These are phyloP conservation scores for Sarcocystis neurona DNA, from an alignment of 169 alveolate species.

Conservation along the genomic window DNA sequence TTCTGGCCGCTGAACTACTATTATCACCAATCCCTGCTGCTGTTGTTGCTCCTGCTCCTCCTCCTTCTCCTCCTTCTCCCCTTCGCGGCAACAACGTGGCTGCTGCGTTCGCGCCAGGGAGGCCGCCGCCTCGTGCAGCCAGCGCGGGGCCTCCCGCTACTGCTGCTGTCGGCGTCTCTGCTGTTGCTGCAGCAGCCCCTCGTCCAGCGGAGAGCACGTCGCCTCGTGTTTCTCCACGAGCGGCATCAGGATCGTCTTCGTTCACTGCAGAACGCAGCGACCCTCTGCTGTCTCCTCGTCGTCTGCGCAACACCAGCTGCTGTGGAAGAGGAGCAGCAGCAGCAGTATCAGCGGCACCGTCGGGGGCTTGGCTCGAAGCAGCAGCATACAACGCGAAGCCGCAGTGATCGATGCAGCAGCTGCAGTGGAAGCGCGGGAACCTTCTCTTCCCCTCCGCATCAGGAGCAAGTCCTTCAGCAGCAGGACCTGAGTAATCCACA, in stretches of 20 bases:
- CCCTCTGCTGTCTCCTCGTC: no score
- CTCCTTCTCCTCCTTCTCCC: neutral
- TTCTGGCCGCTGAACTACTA: neutral
- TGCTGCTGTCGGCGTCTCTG: neutral
- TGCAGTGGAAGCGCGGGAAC: slow-evolving; percentile 4
- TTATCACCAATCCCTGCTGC: slow-evolving; percentile 26
- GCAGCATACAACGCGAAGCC: slow-evolving; percentile 42
- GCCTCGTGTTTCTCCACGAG: no score
- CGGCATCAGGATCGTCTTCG: no score
- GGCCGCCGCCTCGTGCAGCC: neutral
- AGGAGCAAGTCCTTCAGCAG: neutral
- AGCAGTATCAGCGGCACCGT: neutral
- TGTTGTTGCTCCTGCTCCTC: neutral
- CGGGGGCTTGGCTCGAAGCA: neutral
- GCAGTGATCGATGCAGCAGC: slow-evolving; percentile 58
- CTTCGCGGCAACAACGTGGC: neutral
- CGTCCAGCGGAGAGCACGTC: no score
- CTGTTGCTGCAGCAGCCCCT: no score
- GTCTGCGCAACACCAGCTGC: no score
- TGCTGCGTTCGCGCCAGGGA: neutral
- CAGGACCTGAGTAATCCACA: neutral
- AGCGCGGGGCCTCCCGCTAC: neutral
- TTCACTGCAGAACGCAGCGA: no score
- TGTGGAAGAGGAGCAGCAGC: no score
- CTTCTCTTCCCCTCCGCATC: neutral